Percentiles rank a stretch among this genome's conserved stretches.
Conservation (phyloP, 208 protist species). For the Leishmania aethiopica region DNA sequence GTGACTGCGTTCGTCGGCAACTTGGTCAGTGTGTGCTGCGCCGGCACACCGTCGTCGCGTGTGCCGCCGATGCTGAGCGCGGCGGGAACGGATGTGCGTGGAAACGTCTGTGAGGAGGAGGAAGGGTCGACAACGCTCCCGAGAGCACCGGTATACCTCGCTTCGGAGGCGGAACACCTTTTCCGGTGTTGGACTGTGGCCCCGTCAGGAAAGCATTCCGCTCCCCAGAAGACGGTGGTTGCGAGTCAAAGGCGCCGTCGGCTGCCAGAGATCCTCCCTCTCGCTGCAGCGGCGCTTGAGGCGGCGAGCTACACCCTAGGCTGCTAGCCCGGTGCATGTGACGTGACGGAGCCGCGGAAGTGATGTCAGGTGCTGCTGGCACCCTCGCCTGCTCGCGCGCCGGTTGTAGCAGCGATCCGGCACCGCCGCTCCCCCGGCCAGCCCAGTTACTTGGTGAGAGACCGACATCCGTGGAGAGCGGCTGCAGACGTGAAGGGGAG, state of each 20-base stretch:
- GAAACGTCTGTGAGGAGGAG: background rate
- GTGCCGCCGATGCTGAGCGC: background rate
- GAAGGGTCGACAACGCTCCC: background rate
- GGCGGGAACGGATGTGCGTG: background rate
- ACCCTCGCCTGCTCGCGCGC: background rate
- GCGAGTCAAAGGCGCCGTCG: background rate
- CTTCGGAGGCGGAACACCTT: background rate
- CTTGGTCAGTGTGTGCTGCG: background rate
- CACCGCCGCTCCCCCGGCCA: no score
- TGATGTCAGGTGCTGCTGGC: conserved; percentile 8
- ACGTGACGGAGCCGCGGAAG: background rate
- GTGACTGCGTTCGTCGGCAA: background rate
- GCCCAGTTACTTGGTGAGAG: conserved; percentile 5
- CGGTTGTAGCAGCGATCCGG: background rate
- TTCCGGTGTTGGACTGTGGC: background rate
- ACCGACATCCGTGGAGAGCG: conserved; percentile 10
- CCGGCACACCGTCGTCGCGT: background rate
- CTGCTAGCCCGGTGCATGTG: background rate
- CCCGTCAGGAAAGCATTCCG: background rate
- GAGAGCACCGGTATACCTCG: background rate
- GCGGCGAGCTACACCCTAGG: conserved; percentile 10
- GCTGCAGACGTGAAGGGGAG: conserved; percentile 28
- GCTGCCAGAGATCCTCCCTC: background rate
- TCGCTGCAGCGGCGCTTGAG: background rate
- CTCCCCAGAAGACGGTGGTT: background rate